Evolutionary conservation across 768 basidiomycete species (phyloP).

Genomic region (Trametes sanguinea): DNA sequence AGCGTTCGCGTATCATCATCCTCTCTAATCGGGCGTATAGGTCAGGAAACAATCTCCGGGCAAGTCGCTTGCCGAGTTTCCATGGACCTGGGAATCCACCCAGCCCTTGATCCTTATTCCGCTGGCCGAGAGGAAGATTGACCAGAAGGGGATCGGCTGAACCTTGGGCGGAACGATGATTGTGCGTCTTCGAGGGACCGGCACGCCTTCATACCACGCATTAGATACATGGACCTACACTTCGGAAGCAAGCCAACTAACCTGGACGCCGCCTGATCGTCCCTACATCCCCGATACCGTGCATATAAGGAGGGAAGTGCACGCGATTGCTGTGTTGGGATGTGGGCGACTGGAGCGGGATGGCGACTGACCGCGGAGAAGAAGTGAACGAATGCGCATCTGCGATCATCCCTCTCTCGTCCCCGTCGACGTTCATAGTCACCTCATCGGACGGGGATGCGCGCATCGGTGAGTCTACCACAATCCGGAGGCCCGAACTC

Average conservation of each 20-base stretch:
- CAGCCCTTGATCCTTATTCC: slow-evolving; percentile 39
- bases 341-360: slow-evolving; percentile 28
- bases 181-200: slow-evolving; percentile 34
- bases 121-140: slow-evolving; percentile 18
- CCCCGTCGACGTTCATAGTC: slow-evolving; percentile 11
- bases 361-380: slow-evolving; percentile 35
- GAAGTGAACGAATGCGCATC: slow-evolving; percentile 37
- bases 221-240: not conserved
- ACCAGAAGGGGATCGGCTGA: not conserved
- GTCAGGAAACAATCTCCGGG: slow-evolving; percentile 46
- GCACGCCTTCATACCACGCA: slow-evolving; percentile 22
- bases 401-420: slow-evolving; percentile 26
- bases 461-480: slow-evolving; percentile 2
- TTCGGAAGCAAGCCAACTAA: not conserved
- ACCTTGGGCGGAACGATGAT: slow-evolving; percentile 31
- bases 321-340: slow-evolving; percentile 16
- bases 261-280: slow-evolving; percentile 15
- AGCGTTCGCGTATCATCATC: not conserved
- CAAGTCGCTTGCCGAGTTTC: slow-evolving; percentile 39
- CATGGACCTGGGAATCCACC: slow-evolving; percentile 54
- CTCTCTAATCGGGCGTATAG: slow-evolving; percentile 33
- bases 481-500: not conserved
- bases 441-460: slow-evolving; percentile 15
- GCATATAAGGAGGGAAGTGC: not conserved
- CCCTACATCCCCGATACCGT: not conserved